These are phyloP conservation scores for Zoysia pacifica DNA, from an alignment of 176 grass and related monocot species.

Conservation along the genomic window DNA sequence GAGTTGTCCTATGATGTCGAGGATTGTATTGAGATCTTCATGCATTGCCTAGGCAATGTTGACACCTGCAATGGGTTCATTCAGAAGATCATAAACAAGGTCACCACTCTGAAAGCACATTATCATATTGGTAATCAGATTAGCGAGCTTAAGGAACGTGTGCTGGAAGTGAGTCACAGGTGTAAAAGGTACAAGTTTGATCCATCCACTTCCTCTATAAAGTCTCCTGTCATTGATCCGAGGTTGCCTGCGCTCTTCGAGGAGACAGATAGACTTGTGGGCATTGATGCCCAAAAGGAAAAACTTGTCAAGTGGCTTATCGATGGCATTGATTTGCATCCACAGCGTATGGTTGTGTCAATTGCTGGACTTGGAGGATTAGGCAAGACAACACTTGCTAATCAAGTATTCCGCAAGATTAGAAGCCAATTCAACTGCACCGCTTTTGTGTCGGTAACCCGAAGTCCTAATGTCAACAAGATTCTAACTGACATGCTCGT, in stretches of 20 bases:
- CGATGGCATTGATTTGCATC: background rate
- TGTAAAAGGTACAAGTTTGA: constrained; percentile 32
- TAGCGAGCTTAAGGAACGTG: constrained; percentile 17
- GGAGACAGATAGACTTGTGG: constrained; percentile 34
- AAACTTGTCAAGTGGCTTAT: constrained; percentile 16
- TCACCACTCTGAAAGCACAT: background rate
- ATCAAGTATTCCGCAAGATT: constrained; percentile 30
- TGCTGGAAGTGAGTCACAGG: background rate
- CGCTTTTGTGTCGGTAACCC: constrained; percentile 24
- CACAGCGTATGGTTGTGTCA: constrained; percentile 15
- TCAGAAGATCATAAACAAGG: background rate
- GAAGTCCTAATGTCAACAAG: constrained; percentile 15
- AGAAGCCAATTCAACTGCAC: constrained; percentile 19
- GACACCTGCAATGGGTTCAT: background rate
- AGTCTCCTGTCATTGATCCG: constrained; percentile 9
- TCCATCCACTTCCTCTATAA: background rate
- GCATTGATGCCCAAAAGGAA: constrained; percentile 12
- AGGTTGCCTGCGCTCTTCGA: constrained; percentile 32
- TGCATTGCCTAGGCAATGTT: background rate
- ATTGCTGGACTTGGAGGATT: constrained; percentile 41
- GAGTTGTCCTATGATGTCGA: constrained; percentile 44
- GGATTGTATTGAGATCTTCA: constrained; percentile 40
- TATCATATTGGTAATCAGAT: background rate
- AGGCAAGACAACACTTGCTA: constrained; percentile 45
- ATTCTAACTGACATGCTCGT: constrained; percentile 10